Evolutionary conservation across 192 early-diverging fungal genomes (phyloP).

Genomic region (Coemansia sp.): DNA sequence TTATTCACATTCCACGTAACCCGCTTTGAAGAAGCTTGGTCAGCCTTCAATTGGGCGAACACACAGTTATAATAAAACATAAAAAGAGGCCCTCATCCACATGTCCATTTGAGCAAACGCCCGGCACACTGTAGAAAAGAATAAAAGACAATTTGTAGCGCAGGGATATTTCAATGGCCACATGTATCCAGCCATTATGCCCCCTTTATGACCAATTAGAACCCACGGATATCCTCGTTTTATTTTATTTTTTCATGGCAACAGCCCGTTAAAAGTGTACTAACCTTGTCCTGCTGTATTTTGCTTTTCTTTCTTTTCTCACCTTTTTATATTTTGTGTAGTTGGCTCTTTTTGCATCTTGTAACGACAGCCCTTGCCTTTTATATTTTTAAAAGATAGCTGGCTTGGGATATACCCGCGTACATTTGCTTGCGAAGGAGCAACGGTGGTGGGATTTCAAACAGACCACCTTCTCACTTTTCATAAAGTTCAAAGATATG

Average conservation of each 20-base stretch:
- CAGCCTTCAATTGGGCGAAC: neutral
- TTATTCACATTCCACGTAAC: too few species aligned
- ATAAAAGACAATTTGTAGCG: neutral
- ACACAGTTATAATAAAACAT: neutral
- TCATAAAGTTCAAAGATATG: conserved; percentile 18
- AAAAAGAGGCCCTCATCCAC: neutral
- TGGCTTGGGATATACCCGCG: neutral
- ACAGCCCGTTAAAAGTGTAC: too few species aligned
- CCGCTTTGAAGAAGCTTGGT: too few species aligned
- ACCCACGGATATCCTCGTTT: too few species aligned
- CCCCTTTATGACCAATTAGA: neutral
- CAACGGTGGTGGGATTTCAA: neutral
- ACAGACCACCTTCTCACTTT: neutral
- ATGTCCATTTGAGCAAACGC: neutral
- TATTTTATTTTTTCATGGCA: neutral
- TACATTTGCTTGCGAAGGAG: neutral
- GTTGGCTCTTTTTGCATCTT: neutral
- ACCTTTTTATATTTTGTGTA: neutral
- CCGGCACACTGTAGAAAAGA: too few species aligned
- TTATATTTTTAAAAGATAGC: too few species aligned
- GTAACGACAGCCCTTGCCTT: neutral
- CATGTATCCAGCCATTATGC: conserved; percentile 7
- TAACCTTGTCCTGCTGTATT: neutral
- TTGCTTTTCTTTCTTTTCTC: neutral
- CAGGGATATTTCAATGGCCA: neutral